These are phyloP conservation scores for Zygotorulaspora mrakii DNA, from an alignment of 1,139 yeast species.

Conservation along the genomic window DNA sequence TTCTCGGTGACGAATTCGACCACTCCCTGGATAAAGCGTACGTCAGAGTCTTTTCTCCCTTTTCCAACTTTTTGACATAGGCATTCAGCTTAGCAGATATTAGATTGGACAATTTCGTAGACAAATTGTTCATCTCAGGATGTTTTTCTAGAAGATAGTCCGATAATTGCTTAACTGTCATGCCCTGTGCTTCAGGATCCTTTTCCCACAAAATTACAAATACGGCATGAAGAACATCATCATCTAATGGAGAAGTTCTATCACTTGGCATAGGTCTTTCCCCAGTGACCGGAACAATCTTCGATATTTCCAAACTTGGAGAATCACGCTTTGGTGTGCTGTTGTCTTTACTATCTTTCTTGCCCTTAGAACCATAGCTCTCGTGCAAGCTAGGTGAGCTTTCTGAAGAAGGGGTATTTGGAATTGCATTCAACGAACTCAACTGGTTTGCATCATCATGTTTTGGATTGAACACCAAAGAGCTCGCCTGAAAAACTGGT, in stretches of 20 bases:
- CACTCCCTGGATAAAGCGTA: constrained; percentile 80
- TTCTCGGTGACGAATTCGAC: constrained; percentile 83
- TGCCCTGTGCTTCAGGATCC: constrained; percentile 66
- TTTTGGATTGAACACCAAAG: constrained; percentile 22
- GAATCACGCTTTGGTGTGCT: constrained; percentile 18
- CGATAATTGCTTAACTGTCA: constrained; percentile 83
- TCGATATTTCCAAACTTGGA: constrained; percentile 69
- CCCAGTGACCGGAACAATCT: constrained; percentile 76
- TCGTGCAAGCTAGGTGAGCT: constrained; percentile 13
- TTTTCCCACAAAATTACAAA: constrained; percentile 64
- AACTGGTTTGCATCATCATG: constrained; percentile 13
- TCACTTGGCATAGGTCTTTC: constrained; percentile 71
- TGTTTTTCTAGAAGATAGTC: constrained; percentile 67
- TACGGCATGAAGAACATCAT: constrained; percentile 70
- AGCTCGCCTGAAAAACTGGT: constrained; percentile 34
- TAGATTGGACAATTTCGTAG: constrained; percentile 75
- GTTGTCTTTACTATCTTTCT: constrained; percentile 11
- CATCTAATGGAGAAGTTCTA: constrained; percentile 62
- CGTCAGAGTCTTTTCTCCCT: constrained; percentile 64
- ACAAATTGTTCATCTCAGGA: constrained; percentile 75
- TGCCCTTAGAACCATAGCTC: constrained; percentile 12
- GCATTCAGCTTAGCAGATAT: constrained; percentile 81
- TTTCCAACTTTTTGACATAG: constrained; percentile 76
- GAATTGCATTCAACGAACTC: constrained; percentile 12
- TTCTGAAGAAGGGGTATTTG: constrained; percentile 14